Conservation (phyloP, 345 rosid genomes). For the Citrus inodora region DNA sequence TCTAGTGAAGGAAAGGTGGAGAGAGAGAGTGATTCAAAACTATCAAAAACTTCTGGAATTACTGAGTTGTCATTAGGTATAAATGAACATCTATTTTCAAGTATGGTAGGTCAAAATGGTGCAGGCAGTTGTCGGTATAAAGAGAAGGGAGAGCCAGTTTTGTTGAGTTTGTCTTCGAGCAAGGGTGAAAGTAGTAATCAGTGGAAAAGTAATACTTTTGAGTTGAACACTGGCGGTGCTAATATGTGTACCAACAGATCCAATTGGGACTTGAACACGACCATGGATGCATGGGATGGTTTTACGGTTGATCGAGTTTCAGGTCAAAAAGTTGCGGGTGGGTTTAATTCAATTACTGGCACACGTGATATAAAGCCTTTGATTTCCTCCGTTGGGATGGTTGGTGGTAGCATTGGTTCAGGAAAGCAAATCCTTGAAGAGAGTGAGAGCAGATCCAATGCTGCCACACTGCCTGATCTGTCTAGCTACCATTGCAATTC, state of each 20-base stretch:
- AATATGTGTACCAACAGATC: conserved; percentile 41
- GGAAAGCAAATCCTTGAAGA: conserved; percentile 22
- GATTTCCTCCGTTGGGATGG: conserved; percentile 14
- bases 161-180: conserved; percentile 52
- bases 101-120: conserved; percentile 20
- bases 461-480: conserved; percentile 15
- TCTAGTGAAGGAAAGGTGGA: conserved; percentile 19
- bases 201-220: conserved; percentile 16
- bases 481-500: conserved; percentile 18
- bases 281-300: conserved; percentile 85
- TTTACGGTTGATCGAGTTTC: conserved; percentile 28
- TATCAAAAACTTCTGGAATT: conserved; percentile 23
- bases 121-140: conserved; percentile 22
- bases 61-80: conserved; percentile 34
- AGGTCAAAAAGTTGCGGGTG: conserved; percentile 23
- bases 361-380: conserved; percentile 29
- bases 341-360: conserved; percentile 17
- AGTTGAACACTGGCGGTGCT: conserved; percentile 19
- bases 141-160: conserved; percentile 27
- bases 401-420: conserved; percentile 18
- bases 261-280: conserved; percentile 85
- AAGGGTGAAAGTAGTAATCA: conserved; percentile 31
- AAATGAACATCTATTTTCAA: conserved; percentile 13
- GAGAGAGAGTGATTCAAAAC: conserved; percentile 22
- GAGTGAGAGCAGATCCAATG: conserved; percentile 19